A percentile compares a stretch with the other conserved stretches of the same genome.
Evolutionary conservation across 495 filamentous ascomycete species (phyloP).

Genomic region (Talaromyces liani): DNA sequence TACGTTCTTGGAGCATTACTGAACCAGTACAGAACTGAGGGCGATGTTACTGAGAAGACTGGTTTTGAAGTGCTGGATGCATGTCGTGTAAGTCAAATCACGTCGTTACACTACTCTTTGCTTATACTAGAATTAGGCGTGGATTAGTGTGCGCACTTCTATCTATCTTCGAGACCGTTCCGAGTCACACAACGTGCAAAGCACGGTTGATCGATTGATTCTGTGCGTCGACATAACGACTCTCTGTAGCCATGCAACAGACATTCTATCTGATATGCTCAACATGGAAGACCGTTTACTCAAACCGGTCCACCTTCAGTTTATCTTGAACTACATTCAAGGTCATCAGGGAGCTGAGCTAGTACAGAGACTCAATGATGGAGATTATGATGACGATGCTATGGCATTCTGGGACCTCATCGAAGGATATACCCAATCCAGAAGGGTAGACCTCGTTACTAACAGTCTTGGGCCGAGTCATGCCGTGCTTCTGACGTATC

Average conservation of each 20-base stretch:
- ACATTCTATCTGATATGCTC: conserved; percentile 26
- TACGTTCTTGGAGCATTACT: conserved; percentile 29
- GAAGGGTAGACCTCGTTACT: conserved; percentile 25
- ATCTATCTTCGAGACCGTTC: conserved; percentile 15
- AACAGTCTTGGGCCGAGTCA: conserved; percentile 23
- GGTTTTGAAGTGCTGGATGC: conserved; percentile 28
- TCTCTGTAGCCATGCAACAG: conserved; percentile 24
- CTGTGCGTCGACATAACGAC: conserved; percentile 18
- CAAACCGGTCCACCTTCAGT: conserved; percentile 13
- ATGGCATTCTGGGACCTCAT: conserved; percentile 63
- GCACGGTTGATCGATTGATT: conserved; percentile 16
- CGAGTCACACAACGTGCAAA: conserved; percentile 6
- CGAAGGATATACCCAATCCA: conserved; percentile 50
- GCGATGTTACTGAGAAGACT: conserved; percentile 15
- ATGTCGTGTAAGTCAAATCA: conserved; percentile 27
- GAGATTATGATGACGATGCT: conserved; percentile 56
- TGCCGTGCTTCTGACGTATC: conserved; percentile 34
- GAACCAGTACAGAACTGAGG: conserved; percentile 18
- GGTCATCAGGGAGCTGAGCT: conserved; percentile 28
- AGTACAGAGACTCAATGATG: conserved; percentile 42
- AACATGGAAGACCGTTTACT: conserved; percentile 19
- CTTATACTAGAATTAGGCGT: conserved; percentile 14
- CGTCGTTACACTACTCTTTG: conserved; percentile 9
- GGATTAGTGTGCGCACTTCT: conserved; percentile 20
- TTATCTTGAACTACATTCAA: conserved; percentile 27